Percentiles rank a stretch among this genome's conserved stretches.
phyloP scores from a whole-genome alignment of 345 rosid species.

The Mangifera indica region DNA sequence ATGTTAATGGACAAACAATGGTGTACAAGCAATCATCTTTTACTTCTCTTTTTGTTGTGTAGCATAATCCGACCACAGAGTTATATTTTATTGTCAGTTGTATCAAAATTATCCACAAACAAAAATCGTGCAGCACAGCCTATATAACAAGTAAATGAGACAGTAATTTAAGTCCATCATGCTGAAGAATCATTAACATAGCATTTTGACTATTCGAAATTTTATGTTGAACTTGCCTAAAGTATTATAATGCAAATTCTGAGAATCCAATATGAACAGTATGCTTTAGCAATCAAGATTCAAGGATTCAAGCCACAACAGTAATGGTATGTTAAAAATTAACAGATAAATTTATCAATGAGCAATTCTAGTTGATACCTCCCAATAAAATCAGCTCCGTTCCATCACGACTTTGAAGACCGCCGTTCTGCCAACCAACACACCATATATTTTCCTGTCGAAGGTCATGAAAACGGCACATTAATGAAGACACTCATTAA shows the following conservation, averaged over 20 bases:
- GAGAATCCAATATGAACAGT: background rate
- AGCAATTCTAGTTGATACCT: conserved; percentile 45
- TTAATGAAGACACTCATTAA: background rate
- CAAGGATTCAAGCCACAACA: background rate
- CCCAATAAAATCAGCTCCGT: conserved; percentile 69
- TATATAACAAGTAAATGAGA: background rate
- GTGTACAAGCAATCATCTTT: background rate
- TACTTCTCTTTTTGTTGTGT: background rate
- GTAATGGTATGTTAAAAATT: background rate
- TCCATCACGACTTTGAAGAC: conserved; percentile 55
- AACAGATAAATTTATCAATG: background rate
- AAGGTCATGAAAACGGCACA: conserved; percentile 7
- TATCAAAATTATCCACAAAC: background rate
- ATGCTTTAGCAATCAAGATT: background rate
- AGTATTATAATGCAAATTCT: conserved; percentile 1
- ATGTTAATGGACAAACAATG: background rate
- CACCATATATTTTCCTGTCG: conserved; percentile 63
- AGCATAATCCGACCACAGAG: background rate
- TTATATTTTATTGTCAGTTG: background rate
- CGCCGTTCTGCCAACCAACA: conserved; percentile 77
- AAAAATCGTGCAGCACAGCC: background rate
- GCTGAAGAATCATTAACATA: background rate
- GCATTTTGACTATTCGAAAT: background rate
- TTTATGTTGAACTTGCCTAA: background rate
- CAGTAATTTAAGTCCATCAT: background rate